Percentiles rank a stretch among this genome's conserved stretches.
These are phyloP conservation scores for Cicer yamashitae DNA, from an alignment of 306 rosid genomes.

Conservation along the genomic window DNA sequence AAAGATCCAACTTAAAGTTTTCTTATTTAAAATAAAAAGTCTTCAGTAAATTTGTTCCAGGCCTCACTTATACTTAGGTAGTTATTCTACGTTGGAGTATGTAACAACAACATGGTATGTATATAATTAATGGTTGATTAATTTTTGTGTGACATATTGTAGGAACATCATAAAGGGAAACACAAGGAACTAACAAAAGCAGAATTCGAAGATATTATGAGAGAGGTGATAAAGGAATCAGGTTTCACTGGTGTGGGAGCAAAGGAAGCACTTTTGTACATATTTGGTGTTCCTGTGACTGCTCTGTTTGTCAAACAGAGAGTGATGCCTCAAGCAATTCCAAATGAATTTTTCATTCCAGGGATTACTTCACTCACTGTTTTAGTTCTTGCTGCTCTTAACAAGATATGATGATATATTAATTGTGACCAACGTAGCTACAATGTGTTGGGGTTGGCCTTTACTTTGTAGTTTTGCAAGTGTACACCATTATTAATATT, in stretches of 20 bases:
- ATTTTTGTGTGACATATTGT: neutral
- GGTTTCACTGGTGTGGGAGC: slow-evolving; percentile 57
- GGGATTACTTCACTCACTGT: slow-evolving; percentile 65
- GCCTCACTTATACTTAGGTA: too few species aligned
- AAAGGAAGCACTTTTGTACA: slow-evolving; percentile 54
- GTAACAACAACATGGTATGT: neutral
- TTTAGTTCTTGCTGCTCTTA: slow-evolving; percentile 60
- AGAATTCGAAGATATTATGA: slow-evolving; percentile 51
- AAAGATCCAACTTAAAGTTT: too few species aligned
- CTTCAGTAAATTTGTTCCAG: too few species aligned
- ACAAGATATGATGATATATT: slow-evolving; percentile 59
- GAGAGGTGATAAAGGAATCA: slow-evolving; percentile 29
- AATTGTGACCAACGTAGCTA: slow-evolving; percentile 2
- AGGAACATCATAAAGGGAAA: slow-evolving; percentile 32
- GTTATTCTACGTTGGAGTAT: too few species aligned
- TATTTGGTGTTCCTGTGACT: slow-evolving; percentile 70
- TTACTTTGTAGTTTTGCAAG: slow-evolving; percentile 15
- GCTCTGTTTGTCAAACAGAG: slow-evolving; percentile 54
- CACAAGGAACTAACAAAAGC: neutral
- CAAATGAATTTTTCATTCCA: slow-evolving; percentile 62
- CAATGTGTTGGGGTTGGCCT: neutral
- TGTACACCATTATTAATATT: neutral
- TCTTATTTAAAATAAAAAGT: too few species aligned
- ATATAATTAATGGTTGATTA: neutral
- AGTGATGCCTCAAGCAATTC: slow-evolving; percentile 49